These are phyloP conservation scores for Linnemannia exigua DNA, from an alignment of 192 early-diverging fungal species.

Conservation along the genomic window DNA sequence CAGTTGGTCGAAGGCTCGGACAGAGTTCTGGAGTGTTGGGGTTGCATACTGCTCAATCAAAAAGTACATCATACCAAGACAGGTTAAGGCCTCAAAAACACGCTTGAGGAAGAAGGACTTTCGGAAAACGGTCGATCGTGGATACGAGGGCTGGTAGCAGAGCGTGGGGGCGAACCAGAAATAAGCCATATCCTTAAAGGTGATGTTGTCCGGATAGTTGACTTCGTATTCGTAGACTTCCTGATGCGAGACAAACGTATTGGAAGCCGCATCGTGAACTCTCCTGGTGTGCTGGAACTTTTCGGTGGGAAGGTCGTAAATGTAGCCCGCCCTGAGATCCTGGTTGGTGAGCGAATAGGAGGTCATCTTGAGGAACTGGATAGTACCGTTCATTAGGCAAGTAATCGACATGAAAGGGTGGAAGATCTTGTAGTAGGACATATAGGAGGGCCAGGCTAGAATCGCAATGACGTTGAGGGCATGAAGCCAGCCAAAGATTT, in stretches of 20 bases:
- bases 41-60: conserved; percentile 84
- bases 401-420: conserved; percentile 77
- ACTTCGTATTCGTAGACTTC: conserved; percentile 64
- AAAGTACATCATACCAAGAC: conserved; percentile 82
- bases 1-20: conserved; percentile 79
- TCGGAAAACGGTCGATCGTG: conserved; percentile 74
- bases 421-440: conserved; percentile 77
- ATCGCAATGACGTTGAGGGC: conserved; percentile 66
- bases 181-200: conserved; percentile 73
- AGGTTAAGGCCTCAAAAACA: conserved; percentile 72
- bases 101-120: conserved; percentile 85
- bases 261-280: conserved; percentile 26
- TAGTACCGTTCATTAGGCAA: conserved; percentile 71
- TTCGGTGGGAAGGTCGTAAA: conserved; percentile 58
- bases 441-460: conserved; percentile 70
- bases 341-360: conserved; percentile 84
- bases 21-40: conserved; percentile 83
- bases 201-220: conserved; percentile 83
- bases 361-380: conserved; percentile 87
- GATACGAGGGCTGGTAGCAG: conserved; percentile 91
- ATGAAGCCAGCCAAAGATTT: conserved; percentile 59
- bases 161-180: conserved; percentile 88
- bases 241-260: conserved; percentile 6
- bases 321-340: conserved; percentile 75
- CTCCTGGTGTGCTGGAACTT: conserved; percentile 37